Conservation (phyloP, 257 asterid genomes). For the Solanum chmielewskii region DNA sequence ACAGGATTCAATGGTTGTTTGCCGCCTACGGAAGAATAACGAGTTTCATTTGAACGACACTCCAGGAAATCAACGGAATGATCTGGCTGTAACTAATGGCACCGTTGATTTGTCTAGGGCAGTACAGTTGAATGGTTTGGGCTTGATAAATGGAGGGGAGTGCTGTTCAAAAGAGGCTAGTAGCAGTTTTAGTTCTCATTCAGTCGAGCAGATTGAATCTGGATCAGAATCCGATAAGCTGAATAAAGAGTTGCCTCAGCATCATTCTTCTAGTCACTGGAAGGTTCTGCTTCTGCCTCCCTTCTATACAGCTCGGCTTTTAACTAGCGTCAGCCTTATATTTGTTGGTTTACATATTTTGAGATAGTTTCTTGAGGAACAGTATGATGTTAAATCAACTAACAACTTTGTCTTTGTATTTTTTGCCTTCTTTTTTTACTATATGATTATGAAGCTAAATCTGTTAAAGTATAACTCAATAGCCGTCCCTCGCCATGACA, state of each 20-base stretch:
- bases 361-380: background rate
- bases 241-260: conserved; percentile 12
- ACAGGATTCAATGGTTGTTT: conserved; percentile 68
- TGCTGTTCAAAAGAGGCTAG: conserved; percentile 42
- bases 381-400: background rate
- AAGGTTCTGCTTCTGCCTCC: conserved; percentile 14
- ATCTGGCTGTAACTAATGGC: background rate
- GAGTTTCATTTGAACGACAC: conserved; percentile 46
- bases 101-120: conserved; percentile 15
- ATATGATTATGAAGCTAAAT: background rate
- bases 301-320: background rate
- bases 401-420: background rate
- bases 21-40: conserved; percentile 67
- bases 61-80: conserved; percentile 7
- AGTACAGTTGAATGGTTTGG: conserved; percentile 19
- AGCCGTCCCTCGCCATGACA: background rate
- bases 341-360: background rate
- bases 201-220: conserved; percentile 36
- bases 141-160: conserved; percentile 18
- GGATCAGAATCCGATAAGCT: conserved; percentile 37
- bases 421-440: background rate
- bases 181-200: conserved; percentile 45
- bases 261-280: conserved; percentile 11
- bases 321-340: background rate
- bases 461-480: background rate